Conservation (phyloP, 1,284 basidiomycete genomes). For the Cutaneotrichosporon cyanovorans region DNA sequence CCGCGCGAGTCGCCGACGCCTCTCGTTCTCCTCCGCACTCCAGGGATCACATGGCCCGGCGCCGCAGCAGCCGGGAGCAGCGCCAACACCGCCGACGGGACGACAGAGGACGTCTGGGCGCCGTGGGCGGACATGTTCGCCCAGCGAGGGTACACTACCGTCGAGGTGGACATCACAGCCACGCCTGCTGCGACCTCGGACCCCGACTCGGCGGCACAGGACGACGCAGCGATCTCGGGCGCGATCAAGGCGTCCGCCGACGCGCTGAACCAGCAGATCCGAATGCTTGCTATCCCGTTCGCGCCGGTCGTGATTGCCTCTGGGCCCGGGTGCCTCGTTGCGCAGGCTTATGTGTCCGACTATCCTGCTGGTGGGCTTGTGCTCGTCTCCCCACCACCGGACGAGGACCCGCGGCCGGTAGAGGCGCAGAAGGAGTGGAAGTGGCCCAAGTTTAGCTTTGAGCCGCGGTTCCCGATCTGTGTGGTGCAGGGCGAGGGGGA, state of each 20-base stretch:
- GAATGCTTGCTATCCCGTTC: conserved; percentile 53
- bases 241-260: conserved; percentile 20
- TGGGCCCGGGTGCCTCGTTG: conserved; percentile 51
- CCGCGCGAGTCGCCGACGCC: conserved; percentile 37
- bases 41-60: conserved; percentile 13
- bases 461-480: conserved; percentile 58
- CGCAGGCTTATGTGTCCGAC: conserved; percentile 61
- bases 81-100: not conserved
- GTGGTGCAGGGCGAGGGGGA: conserved; percentile 28
- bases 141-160: conserved; percentile 55
- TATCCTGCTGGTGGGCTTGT: conserved; percentile 57
- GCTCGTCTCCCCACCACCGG: conserved; percentile 53
- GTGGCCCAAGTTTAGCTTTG: conserved; percentile 55
- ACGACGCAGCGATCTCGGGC: not conserved
- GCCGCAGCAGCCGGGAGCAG: not conserved
- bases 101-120: conserved; percentile 17
- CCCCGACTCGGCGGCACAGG: not conserved
- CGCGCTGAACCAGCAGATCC: conserved; percentile 32
- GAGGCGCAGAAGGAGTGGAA: conserved; percentile 9
- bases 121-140: conserved; percentile 51
- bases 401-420: conserved; percentile 28
- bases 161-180: conserved; percentile 52
- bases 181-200: not conserved
- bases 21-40: conserved; percentile 31
- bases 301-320: conserved; percentile 58